These are phyloP conservation scores for Crithidia acanthocephali DNA, from an alignment of 208 protist species.

Conservation along the genomic window DNA sequence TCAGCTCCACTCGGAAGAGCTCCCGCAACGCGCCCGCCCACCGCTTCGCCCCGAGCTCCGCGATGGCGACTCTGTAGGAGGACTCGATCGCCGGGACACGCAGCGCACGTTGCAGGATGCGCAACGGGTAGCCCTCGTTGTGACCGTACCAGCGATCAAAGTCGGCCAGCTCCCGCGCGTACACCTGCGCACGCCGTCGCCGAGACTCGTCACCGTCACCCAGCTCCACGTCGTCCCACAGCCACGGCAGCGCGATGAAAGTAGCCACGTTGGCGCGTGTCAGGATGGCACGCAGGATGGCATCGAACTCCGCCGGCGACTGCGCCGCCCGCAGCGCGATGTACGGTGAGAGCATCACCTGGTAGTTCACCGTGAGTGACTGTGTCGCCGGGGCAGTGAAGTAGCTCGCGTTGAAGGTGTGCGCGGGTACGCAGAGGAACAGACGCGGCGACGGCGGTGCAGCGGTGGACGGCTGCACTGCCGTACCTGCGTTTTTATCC, in stretches of 20 bases:
- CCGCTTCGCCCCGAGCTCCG: constrained; percentile 6
- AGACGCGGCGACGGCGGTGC: neutral
- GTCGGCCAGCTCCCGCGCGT: constrained; percentile 12
- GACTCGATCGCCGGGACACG: constrained; percentile 5
- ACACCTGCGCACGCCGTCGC: constrained; percentile 1
- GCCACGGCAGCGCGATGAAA: constrained; percentile 17
- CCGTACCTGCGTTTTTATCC: too few species aligned
- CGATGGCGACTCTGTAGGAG: neutral
- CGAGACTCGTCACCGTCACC: neutral
- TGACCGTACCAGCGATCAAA: constrained; percentile 25
- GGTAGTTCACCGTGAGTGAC: constrained; percentile 16
- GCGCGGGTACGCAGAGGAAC: constrained; percentile 16
- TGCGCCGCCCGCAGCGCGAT: constrained; percentile 9
- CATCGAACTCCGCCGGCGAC: constrained; percentile 18
- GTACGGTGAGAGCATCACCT: constrained; percentile 20
- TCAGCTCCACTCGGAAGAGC: constrained; percentile 25
- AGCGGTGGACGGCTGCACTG: neutral
- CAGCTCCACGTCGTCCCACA: constrained; percentile 6
- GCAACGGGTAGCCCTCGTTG: constrained; percentile 5
- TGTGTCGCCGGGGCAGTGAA: neutral
- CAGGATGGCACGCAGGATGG: constrained; percentile 4
- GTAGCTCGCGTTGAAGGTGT: constrained; percentile 13
- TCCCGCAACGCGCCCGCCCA: constrained; percentile 17
- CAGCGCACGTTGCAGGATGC: constrained; percentile 18
- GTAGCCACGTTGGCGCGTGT: constrained; percentile 20